Base-by-base conservation (phyloP, 129 eudicot species). In the Artemisia argyi region DNA sequence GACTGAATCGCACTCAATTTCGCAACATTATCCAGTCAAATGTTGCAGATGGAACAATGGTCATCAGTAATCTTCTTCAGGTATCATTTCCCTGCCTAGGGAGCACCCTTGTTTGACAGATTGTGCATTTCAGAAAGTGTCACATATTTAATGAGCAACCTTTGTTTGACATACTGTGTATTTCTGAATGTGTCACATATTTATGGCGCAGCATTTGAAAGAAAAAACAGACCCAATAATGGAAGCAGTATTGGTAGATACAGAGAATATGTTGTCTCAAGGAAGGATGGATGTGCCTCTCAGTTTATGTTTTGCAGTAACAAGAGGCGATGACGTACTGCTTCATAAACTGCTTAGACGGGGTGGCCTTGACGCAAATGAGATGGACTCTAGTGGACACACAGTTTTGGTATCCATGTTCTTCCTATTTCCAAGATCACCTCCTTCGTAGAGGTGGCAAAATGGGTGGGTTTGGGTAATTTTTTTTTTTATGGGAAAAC, bases 211-310 rank as follows among this genome's bases (percentile, higher is more conserved):
- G 95, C 88, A 85, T 80, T 71, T 88, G 85, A 84, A 88, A 74
- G 88, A 85, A 74, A 78, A 14, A 42, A 69, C 69, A 17, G 95
- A 88, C 57, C 89, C 91, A 1, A 48, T 74, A 80, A 91, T 88
- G 89, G 79, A 78, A 69, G 69, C 75, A 10, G 71, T 91, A 49
- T 80, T 81, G 65, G 76, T 44, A 35, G 97, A 91, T 28, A 80
- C 76, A 44, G 92, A 91, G 61, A 78, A 80, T 59, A 79, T 82
- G 95, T 69, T 90, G 75, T 80, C 87, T 73, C 77, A 86, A 26
- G 97, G 97, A 79, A 84, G 83, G 73, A 85, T 85, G 88, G 97
- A 86, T 42, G 44, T 92, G 84, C 97, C 97, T 69, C 77, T 92
- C 12, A 91, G 90, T 81, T 81, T 91, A 71, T 80, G 91, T 74